Conservation (phyloP, 371 early-diverging fungal species). For the Syncephalastrum monosporum region DNA sequence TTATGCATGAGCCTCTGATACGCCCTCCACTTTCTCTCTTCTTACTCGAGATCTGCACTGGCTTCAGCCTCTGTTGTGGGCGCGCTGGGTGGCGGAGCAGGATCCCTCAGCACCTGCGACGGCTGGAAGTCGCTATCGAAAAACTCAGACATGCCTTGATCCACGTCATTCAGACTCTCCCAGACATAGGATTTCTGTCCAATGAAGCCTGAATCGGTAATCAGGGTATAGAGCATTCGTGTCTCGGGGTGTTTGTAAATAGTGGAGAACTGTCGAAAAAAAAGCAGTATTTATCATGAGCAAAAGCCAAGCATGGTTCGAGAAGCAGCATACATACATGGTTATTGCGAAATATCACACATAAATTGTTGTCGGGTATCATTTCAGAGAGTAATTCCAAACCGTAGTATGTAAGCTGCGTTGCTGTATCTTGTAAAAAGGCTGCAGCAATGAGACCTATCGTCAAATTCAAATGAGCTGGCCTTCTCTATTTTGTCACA, state of each 20-base stretch:
- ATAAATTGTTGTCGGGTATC: conserved; percentile 60
- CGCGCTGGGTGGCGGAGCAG: neutral
- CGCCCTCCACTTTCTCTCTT: neutral
- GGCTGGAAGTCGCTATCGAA: conserved; percentile 59
- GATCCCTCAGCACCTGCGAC: conserved; percentile 18
- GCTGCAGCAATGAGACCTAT: conserved; percentile 54
- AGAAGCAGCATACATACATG: conserved; percentile 54
- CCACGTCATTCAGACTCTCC: conserved; percentile 74
- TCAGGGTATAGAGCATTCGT: conserved; percentile 71
- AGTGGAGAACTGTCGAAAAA: conserved; percentile 66
- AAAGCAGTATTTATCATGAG: no score
- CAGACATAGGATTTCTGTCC: conserved; percentile 66
- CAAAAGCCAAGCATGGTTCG: neutral
- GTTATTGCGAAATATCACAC: conserved; percentile 91
- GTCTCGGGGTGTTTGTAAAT: conserved; percentile 66
- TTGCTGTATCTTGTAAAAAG: conserved; percentile 75
- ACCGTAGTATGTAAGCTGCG: conserved; percentile 86
- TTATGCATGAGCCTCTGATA: conserved; percentile 2
- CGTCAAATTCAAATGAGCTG: neutral
- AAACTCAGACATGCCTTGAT: conserved; percentile 67
- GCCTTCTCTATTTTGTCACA: neutral
- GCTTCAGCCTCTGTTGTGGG: conserved; percentile 4
- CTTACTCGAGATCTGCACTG: conserved; percentile 29
- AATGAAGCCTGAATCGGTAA: conserved; percentile 85
- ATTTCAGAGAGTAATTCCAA: conserved; percentile 60